Base-by-base conservation (phyloP, 805 yeast species). In the Hanseniaspora vineae region DNA sequence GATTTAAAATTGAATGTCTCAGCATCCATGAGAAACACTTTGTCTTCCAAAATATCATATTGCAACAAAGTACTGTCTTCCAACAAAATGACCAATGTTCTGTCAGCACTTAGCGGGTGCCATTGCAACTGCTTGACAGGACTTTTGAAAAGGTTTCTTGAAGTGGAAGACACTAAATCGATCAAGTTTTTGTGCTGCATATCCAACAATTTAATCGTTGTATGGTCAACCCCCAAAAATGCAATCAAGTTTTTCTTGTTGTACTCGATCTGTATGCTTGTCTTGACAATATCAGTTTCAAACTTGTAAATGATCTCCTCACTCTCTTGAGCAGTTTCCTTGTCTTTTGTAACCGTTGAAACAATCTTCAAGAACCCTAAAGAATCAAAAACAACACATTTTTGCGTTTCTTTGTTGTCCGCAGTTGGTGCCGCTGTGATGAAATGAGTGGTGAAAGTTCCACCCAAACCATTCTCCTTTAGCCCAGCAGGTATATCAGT, bases 61-160 rank as follows among this genome's bases (percentile, higher is more conserved):
- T 49, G 51, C 6, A 61, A 60, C 9, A 62, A 18, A 15, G 55
- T 50, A 13, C 54, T 52, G 37, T 56, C 58, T 2, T 49, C 42
- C 31, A 48, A 44, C 6, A 48, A 48, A 1, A 44, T 33, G 12
- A 48, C 29, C 20, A 48, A 39, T 10, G 45, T 15, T 15, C 32
- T 44, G 8, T 47, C 44, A 9, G 62, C 58, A 33, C 37, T 33
- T 35, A 55, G 51, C 11, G 66, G 77, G 60, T 42, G 81, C 78
- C 63, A 78, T 67, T 45, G 66, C 46, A 52, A 72, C 64, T 23
- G 78, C 63, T 40, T 70, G 66, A 45, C 19, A 1, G 46, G 46
- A 2, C 35, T 14, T 2, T 12, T 6, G 6, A 47, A 39, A 10
- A 44, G 18, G 14, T 32, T 32, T 31, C 44, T 23, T 15, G 39